These are phyloP conservation scores for Plasmodium reichenowi DNA, from an alignment of 169 alveolate genomes.

Conservation along the genomic window DNA sequence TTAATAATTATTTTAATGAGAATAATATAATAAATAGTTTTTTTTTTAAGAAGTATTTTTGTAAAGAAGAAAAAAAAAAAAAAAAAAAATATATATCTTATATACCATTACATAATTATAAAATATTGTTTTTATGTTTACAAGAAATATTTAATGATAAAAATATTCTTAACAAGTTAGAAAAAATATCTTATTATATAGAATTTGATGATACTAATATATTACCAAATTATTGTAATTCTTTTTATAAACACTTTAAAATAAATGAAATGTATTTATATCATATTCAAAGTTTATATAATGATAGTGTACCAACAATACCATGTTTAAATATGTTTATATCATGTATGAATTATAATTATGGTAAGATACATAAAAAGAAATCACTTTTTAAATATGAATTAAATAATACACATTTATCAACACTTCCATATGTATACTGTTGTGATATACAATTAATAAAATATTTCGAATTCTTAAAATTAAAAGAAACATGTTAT, in stretches of 20 bases:
- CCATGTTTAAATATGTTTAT: conserved; percentile 64
- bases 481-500: conserved; percentile 67
- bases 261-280: conserved; percentile 25
- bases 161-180: conserved; percentile 17
- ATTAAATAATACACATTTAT: conserved; percentile 27
- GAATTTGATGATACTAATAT: conserved; percentile 24
- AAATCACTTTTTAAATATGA: conserved; percentile 51
- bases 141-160: conserved; percentile 46
- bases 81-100: conserved; percentile 74
- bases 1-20: conserved; percentile 1
- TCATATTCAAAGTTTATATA: conserved; percentile 48
- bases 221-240: conserved; percentile 43
- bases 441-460: conserved; percentile 64
- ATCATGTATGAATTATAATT: conserved; percentile 41
- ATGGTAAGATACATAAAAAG: conserved; percentile 45
- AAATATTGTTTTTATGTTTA: conserved; percentile 32
- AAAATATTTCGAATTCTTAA: conserved; percentile 60
- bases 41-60: conserved; percentile 25
- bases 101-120: conserved; percentile 42
- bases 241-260: conserved; percentile 42
- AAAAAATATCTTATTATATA: conserved; percentile 44
- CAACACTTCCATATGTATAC: conserved; percentile 36
- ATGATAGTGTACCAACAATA: conserved; percentile 19
- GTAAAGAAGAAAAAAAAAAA: not conserved
- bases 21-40: conserved; percentile 28